Evolutionary conservation across 352 stramenopile species (phyloP).

Genomic region (Globisporangium polare): DNA sequence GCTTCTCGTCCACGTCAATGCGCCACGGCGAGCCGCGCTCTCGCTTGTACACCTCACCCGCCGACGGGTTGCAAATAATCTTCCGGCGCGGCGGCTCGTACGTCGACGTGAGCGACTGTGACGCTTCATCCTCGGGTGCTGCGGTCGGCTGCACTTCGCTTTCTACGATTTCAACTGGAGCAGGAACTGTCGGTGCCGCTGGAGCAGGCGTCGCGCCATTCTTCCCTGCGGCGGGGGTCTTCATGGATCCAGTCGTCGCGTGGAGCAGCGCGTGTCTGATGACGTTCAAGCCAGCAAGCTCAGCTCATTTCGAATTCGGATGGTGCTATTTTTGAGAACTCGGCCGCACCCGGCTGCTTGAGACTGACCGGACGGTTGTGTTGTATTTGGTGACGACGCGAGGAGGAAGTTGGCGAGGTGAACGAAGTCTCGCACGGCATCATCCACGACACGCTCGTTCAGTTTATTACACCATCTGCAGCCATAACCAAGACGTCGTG

Average conservation of each 20-base stretch:
- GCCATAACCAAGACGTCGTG: not conserved
- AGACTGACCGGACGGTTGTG: too few species aligned
- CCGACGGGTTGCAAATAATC: constrained; percentile 55
- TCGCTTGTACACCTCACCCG: constrained; percentile 58
- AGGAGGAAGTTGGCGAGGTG: too few species aligned
- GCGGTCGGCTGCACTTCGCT: not conserved
- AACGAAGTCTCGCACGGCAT: too few species aligned
- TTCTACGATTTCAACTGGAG: not conserved
- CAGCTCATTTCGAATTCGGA: not conserved
- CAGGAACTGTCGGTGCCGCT: not conserved
- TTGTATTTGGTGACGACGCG: too few species aligned
- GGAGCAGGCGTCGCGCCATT: not conserved
- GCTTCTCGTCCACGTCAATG: constrained; percentile 31
- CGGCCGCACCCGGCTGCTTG: too few species aligned
- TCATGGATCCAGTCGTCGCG: constrained; percentile 3
- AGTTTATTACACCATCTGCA: too few species aligned
- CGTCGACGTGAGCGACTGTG: not conserved
- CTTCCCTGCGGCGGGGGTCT: constrained; percentile 3
- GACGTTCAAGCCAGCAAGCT: not conserved
- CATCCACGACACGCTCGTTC: too few species aligned
- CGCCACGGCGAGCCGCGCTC: constrained; percentile 56
- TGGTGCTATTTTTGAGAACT: not conserved
- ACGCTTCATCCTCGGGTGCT: not conserved
- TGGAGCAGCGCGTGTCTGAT: not conserved
- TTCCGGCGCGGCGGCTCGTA: constrained; percentile 21